Evolutionary conservation across 306 rosid genomes (phyloP), one percentile per base, ranked within the genome.

Genomic region (Trifolium dubium): DNA sequence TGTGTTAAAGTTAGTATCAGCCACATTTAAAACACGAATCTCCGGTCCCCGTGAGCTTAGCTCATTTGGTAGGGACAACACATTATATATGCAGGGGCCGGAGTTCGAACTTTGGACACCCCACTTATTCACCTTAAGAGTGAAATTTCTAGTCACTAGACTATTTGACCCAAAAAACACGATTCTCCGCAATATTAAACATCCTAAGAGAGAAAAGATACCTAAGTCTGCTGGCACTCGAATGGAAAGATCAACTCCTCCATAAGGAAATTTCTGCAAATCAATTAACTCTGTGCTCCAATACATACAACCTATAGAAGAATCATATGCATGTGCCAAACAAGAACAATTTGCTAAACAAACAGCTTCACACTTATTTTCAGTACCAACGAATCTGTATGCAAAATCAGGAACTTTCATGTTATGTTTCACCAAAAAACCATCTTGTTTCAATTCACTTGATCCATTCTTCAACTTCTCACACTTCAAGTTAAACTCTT

Each of bases 301-400:
- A 5, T 8, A 66, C 83, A 84, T 65, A 64, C 85, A 84, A 3
- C 63, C 74, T 6, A 75, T 29, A n/a, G n/a, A 53, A 18, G 67
- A 0, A 74, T 64, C 85, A 71, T 81, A 74, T 1, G 83, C 79
- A 71, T 66, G 75, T 0, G 81, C 88, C 40, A 64, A 10, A 14
- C 83, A 84, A 28, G 85, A 81, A 51, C 85, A 84, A 54, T 84
- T 75, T 7, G 47, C 60, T 18, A 67, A 75, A 41, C 85, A 84
- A 39, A 18, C 11, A 2, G 8, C 0, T 37, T 74, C 7, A 28
- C 85, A 78, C 30, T 53, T 63, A 4, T 17, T 63, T 3, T 49
- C 43, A 7, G 63, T 23, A 19, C 59, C 61, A 37, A 60, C 44
- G 0, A 67, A 15, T 44, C 77, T 66, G 28, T 34, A 23, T 10